Conservation (phyloP, 1,139 yeast genomes). For the Pichia cactophila region DNA sequence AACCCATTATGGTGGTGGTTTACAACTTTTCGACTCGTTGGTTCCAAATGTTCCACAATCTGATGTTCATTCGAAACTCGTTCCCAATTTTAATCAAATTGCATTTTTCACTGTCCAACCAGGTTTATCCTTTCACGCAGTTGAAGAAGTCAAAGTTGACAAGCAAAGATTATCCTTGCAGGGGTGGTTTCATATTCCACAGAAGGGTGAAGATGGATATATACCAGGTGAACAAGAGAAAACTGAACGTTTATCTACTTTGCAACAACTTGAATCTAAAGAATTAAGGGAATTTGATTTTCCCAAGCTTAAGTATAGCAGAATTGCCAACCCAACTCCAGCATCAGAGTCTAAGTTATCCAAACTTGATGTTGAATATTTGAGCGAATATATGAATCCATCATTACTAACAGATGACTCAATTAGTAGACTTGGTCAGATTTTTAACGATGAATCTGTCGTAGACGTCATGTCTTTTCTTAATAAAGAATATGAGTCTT, state of each 20-base stretch:
- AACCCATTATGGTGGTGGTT: conserved; percentile 83
- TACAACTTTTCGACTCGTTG: conserved; percentile 78
- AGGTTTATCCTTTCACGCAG: conserved; percentile 94
- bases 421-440: conserved; percentile 37
- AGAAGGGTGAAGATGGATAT: conserved; percentile 80
- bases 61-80: conserved; percentile 60
- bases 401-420: conserved; percentile 40
- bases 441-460: conserved; percentile 61
- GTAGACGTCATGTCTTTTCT: conserved; percentile 62
- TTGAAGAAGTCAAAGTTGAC: conserved; percentile 90
- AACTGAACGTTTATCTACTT: conserved; percentile 67
- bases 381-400: conserved; percentile 49
- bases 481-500: conserved; percentile 44
- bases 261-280: conserved; percentile 72
- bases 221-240: conserved; percentile 72
- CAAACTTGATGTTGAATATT: conserved; percentile 38
- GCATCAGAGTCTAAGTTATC: conserved; percentile 3
- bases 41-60: conserved; percentile 86
- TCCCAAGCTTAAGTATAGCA: conserved; percentile 49
- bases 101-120: conserved; percentile 96
- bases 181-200: conserved; percentile 99
- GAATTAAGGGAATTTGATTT: conserved; percentile 75
- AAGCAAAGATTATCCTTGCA: conserved; percentile 86
- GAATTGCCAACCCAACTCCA: conserved; percentile 24
- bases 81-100: conserved; percentile 92